Base-by-base conservation (phyloP, 805 yeast genomes). In the Ogataea philodendri region DNA sequence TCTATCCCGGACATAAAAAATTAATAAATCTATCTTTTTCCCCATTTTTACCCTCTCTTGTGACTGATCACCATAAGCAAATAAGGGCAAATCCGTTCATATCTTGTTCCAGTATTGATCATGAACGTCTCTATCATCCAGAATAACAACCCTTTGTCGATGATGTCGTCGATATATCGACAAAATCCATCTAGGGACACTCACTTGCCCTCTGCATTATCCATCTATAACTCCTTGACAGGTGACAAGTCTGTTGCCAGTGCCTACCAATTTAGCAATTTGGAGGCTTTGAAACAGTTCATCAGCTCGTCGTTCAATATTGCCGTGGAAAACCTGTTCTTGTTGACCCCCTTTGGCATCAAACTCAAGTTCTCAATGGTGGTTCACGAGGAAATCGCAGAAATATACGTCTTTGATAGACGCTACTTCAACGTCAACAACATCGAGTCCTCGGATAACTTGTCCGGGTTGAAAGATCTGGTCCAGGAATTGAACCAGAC, bases 311-410 rank as follows among this genome's bases (percentile, higher is more conserved):
- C 65, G 24, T 67, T 74, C 55, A 48, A 49, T 26, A 70, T 74
- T 2, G 66, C 72, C 0, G 22, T 46, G 1, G 63, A 57, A 16
- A 66, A 69, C 33, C 46, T 70, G 26, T 66, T 82, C 45, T 60
- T 83, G 9, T 57, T 83, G 23, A 70, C 87, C 3, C 76, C 87
- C 1, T 78, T 72, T 54, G 89, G 89, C 0, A 68, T 75, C 29
- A 76, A 73, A 48, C 62, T 83, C 44, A 77, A 73, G 54, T 72
- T 64, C 53, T 67, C 66, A 50, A 68, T 66, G 67, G 65, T 67
- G 28, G 63, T 59, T 4, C 60, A 57, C 39, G 64, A 73, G 45
- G 80, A 75, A 40, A 55, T 71, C 19, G 64, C 62, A 34, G 83
- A 78, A 40, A 63, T 81, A 3, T 81, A 71, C 54, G 77, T 75